A percentile compares a stretch with the other conserved stretches of the same genome.
These are phyloP conservation scores for Dactylorhiza incarnata DNA, from an alignment of 106 monocot species.

Conservation along the genomic window DNA sequence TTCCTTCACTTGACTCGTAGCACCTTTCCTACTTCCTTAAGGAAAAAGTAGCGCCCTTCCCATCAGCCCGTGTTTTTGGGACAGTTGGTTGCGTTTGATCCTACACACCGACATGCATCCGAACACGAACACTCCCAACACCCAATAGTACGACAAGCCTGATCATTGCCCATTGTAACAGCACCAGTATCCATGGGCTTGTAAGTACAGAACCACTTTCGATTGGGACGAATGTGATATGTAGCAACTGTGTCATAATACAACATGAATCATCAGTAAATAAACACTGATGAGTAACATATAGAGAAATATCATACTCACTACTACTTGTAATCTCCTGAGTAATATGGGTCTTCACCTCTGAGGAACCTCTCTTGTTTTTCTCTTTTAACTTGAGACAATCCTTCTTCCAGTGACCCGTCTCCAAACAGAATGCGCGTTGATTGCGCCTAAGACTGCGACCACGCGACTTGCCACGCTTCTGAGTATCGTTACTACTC, in stretches of 20 bases:
- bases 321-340: not conserved
- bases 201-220: not conserved
- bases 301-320: not conserved
- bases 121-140: not conserved
- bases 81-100: too few species aligned
- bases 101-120: too few species aligned
- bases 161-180: too few species aligned
- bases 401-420: not conserved
- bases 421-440: not conserved
- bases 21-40: too few species aligned
- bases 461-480: not conserved
- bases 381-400: not conserved
- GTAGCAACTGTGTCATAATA: not conserved
- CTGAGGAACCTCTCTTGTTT: not conserved
- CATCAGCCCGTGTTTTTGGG: too few species aligned
- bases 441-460: not conserved
- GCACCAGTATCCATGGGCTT: not conserved
- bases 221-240: not conserved
- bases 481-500: not conserved
- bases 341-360: not conserved
- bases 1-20: too few species aligned
- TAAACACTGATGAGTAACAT: not conserved
- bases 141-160: not conserved
- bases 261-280: not conserved
- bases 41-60: too few species aligned